A percentile compares a stretch with the other conserved stretches of the same genome.
Conservation (phyloP, 2,329 filamentous ascomycete genomes). For the Fusarium sp. region DNA sequence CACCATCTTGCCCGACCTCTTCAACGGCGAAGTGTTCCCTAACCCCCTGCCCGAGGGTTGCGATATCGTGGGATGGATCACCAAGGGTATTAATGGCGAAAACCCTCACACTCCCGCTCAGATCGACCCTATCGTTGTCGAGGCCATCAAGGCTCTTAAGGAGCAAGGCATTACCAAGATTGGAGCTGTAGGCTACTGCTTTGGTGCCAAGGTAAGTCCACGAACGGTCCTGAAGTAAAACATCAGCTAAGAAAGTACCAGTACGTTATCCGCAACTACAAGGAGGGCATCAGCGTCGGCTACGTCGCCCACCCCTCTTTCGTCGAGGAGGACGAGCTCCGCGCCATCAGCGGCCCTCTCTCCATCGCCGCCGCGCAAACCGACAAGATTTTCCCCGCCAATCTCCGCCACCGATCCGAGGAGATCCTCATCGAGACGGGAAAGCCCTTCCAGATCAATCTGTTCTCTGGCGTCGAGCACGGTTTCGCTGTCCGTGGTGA, state of each 20-base stretch:
- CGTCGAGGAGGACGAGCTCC: constrained; percentile 70
- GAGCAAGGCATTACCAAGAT: constrained; percentile 66
- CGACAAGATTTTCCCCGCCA: constrained; percentile 70
- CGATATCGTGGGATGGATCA: constrained; percentile 54
- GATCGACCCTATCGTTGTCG: constrained; percentile 54
- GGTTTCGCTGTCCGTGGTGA: constrained; percentile 81
- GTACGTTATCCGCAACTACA: constrained; percentile 78
- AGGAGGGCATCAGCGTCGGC: constrained; percentile 67
- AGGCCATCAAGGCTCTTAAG: constrained; percentile 67
- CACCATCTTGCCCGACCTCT: constrained; percentile 56
- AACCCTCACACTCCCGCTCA: constrained; percentile 57
- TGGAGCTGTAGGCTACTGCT: constrained; percentile 74
- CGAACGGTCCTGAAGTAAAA: rapidly evolving
- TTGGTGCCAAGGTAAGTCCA: constrained; percentile 70
- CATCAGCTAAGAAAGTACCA: constrained; percentile 47
- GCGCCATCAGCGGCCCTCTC: constrained; percentile 67
- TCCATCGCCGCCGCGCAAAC: constrained; percentile 74
- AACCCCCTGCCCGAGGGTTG: constrained; percentile 47
- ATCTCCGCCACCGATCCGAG: constrained; percentile 69
- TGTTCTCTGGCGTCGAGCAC: constrained; percentile 78
- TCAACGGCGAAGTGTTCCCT: constrained; percentile 54
- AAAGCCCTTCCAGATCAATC: constrained; percentile 74
- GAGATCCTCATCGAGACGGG: constrained; percentile 66
- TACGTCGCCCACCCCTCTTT: constrained; percentile 76
- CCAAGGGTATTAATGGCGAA: constrained; percentile 61